Evolutionary conservation across 257 asterid species (phyloP), one percentile per base, ranked within the genome.

Genomic region (Solanum pinnatisectum): DNA sequence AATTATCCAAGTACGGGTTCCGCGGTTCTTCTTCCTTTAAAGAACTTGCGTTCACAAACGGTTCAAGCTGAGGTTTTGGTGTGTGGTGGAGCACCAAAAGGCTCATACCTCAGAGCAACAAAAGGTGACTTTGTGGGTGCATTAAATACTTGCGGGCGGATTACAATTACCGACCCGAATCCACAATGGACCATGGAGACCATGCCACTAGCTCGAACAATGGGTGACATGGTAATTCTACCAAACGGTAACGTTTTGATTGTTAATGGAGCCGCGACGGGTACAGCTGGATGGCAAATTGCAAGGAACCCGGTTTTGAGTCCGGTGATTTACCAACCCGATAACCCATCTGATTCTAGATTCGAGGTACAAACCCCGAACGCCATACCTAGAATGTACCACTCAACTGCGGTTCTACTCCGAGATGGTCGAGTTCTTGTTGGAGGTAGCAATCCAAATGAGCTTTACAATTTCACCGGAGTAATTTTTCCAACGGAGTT

Each of bases 11-110:
- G 72, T 67, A 35, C 87, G 4, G 59, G 87, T 39, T 84, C 87
- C 6, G 87, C 73, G 0, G 25, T 84, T 22, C 74, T 84, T 35
- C 86, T 93, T 40, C 95, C 95, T 1, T 37, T 93, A 74, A 91
- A 52, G 88, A 90, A 88, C 40, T 83, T 89, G 11, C 67, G 44
- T 3, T 87, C 87, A 15, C 60, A 36, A 22, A 78, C 15, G 1
- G 60, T 86, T 1, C 35, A 8, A 52, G 91, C 90, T 7, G 93
- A 92, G 76, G 90, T 91, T 42, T 77, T 92, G 90, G 90, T 92
- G 27, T 92, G 94, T 16, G 94, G 94, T 0, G 94, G 94, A 30
- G 93, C 94, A 49, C 93, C 94, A 10, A 91, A 68, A 60, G 95
- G 92, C 22, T 88, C 95, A 8, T 91, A 44, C 73, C 4, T 6